phyloP scores from a whole-genome alignment of 2,329 filamentous ascomycete species.

The Aspergillus quadricinctus region DNA sequence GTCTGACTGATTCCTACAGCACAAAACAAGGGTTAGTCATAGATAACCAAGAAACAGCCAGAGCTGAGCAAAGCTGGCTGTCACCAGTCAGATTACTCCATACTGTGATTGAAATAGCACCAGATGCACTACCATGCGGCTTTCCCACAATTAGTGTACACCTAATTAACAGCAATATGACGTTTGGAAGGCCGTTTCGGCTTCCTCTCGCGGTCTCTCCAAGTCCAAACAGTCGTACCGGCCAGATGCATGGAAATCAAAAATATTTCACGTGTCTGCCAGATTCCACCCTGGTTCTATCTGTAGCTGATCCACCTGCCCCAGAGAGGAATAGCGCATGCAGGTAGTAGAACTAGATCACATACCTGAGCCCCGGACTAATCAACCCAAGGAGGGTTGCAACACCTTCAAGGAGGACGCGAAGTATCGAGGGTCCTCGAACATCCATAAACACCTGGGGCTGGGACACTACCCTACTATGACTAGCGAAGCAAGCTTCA shows the following conservation, averaged over 20 bases:
- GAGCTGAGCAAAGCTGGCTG: neutral
- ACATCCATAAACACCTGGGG: neutral
- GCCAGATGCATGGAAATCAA: neutral
- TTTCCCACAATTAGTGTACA: neutral
- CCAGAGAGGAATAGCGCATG: neutral
- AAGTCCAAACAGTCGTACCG: neutral
- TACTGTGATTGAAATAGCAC: neutral
- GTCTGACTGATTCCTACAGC: neutral
- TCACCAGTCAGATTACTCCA: neutral
- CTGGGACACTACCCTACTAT: neutral
- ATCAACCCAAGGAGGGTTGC: neutral
- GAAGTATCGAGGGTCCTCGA: neutral
- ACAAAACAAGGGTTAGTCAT: neutral
- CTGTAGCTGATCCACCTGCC: neutral
- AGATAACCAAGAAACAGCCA: neutral
- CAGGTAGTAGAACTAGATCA: neutral
- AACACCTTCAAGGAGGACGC: neutral
- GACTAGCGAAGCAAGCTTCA: neutral
- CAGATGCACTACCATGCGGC: neutral
- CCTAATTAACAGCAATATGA: neutral
- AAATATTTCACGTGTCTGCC: neutral
- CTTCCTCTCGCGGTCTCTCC: neutral
- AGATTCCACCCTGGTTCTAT: neutral
- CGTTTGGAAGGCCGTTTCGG: neutral
- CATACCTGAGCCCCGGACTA: neutral